Evolutionary conservation across 2,329 filamentous ascomycete genomes (phyloP).

Genomic region (Penicillium glabrum): DNA sequence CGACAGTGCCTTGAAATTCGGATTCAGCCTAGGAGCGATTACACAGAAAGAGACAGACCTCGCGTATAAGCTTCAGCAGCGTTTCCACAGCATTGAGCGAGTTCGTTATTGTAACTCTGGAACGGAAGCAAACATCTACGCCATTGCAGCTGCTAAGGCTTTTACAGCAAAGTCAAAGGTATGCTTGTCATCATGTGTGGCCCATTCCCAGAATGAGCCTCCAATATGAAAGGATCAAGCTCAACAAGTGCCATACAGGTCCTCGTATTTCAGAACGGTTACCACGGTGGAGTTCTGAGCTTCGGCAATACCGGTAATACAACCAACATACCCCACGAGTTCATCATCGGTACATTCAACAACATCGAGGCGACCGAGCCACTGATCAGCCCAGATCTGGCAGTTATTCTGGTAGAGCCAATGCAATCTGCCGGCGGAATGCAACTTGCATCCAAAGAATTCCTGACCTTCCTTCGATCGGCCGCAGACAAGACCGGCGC

Average conservation of each 20-base stretch:
- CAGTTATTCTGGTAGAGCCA: conserved; percentile 64
- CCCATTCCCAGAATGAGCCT: no score
- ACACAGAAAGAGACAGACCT: conserved; percentile 53
- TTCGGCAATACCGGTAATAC: conserved; percentile 31
- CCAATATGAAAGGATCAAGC: no score
- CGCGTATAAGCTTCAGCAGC: conserved; percentile 50
- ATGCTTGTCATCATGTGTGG: no score
- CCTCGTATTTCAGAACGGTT: conserved; percentile 50
- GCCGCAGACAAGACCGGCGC: conserved; percentile 52
- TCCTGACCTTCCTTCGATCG: conserved; percentile 53
- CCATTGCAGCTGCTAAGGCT: conserved; percentile 54
- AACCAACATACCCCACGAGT: conserved; percentile 45
- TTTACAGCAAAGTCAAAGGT: conserved; percentile 40
- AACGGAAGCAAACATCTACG: conserved; percentile 64
- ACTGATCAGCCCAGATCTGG: conserved; percentile 25
- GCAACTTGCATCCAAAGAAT: conserved; percentile 52
- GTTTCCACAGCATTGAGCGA: conserved; percentile 55
- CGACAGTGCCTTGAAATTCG: conserved; percentile 43
- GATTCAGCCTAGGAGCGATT: conserved; percentile 57
- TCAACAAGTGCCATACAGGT: conserved; percentile 28
- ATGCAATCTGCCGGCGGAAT: conserved; percentile 66
- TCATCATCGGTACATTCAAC: conserved; percentile 62
- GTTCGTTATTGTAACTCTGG: conserved; percentile 65
- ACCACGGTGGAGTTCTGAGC: conserved; percentile 57
- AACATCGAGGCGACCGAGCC: conserved; percentile 49